A percentile compares a stretch with the other conserved stretches of the same genome.
Conservation (phyloP, 1,284 basidiomycete genomes). For the Ustilago vetiveriae region DNA sequence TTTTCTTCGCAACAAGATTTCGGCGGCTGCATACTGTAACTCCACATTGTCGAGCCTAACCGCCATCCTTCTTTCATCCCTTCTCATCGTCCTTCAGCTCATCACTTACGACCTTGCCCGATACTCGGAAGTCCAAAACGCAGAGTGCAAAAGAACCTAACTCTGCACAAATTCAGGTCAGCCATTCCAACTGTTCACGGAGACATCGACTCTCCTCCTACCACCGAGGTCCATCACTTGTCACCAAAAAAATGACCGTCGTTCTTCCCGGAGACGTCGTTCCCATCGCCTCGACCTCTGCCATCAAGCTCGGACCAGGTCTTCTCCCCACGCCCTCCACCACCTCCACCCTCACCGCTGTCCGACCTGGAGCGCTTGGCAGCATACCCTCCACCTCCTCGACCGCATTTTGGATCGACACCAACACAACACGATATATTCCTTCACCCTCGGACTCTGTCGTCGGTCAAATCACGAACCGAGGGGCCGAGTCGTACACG, state of each 20-base stretch:
- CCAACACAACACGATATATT: constrained; percentile 49
- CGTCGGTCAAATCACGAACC: constrained; percentile 60
- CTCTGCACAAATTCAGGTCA: too few species aligned
- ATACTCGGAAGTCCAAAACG: too few species aligned
- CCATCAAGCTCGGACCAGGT: constrained; percentile 55
- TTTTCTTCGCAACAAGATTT: not conserved
- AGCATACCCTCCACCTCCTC: constrained; percentile 17
- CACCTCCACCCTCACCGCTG: constrained; percentile 35
- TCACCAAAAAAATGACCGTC: constrained; percentile 50
- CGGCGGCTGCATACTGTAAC: too few species aligned
- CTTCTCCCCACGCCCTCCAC: constrained; percentile 38
- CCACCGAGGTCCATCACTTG: too few species aligned
- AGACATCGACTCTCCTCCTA: too few species aligned
- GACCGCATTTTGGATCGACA: constrained; percentile 52
- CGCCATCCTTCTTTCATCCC: too few species aligned
- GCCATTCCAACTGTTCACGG: too few species aligned
- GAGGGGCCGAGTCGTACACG: constrained; percentile 59
- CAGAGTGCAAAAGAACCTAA: too few species aligned
- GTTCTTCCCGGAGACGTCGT: constrained; percentile 58
- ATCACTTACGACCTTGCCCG: too few species aligned
- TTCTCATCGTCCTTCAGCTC: too few species aligned
- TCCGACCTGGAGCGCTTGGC: constrained; percentile 45
- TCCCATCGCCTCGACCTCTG: constrained; percentile 12
- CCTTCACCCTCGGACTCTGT: constrained; percentile 55
- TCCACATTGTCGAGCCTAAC: too few species aligned